Evolutionary conservation across 768 basidiomycete species (phyloP).

Genomic region (Trichaptum fuscoviolaceum): DNA sequence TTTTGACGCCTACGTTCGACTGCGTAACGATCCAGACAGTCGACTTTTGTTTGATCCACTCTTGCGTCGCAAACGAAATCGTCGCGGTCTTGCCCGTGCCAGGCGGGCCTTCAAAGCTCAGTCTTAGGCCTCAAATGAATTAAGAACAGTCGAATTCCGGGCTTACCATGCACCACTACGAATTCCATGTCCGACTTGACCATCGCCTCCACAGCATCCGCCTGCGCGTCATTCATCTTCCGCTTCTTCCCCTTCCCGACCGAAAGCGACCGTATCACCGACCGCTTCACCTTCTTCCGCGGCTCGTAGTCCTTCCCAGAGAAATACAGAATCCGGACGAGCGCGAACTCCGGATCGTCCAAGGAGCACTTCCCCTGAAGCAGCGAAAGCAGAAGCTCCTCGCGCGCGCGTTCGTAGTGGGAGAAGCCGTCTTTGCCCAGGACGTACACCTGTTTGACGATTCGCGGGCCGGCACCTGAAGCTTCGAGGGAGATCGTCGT

Average conservation of each 20-base stretch:
- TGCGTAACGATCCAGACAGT: slow-evolving; percentile 40
- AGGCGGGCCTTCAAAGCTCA: slow-evolving; percentile 34
- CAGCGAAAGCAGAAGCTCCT: slow-evolving; percentile 31
- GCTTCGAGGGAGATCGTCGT: slow-evolving; percentile 28
- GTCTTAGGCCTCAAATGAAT: background rate
- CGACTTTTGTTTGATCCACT: slow-evolving; percentile 25
- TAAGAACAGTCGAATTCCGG: background rate
- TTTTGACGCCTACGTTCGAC: slow-evolving; percentile 49
- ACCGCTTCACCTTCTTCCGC: background rate
- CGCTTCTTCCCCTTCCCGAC: background rate
- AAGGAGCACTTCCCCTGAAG: slow-evolving; percentile 30
- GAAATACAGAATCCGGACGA: slow-evolving; percentile 39
- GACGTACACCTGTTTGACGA: slow-evolving; percentile 29
- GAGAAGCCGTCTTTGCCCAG: slow-evolving; percentile 37
- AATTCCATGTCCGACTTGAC: slow-evolving; percentile 22
- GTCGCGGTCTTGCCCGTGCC: slow-evolving; percentile 51
- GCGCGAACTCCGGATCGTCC: slow-evolving; percentile 18
- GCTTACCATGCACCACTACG: slow-evolving; percentile 35
- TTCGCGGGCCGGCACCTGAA: slow-evolving; percentile 12
- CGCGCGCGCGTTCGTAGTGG: slow-evolving; percentile 33
- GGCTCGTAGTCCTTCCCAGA: slow-evolving; percentile 10
- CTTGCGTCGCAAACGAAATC: slow-evolving; percentile 37
- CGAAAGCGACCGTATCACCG: background rate
- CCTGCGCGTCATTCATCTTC: slow-evolving; percentile 34
- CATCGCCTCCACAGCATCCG: slow-evolving; percentile 32